Percentiles rank a stretch among this genome's conserved stretches.
Conservation (phyloP, 2,329 filamentous ascomycete species). For the Aureobasidium sp. region DNA sequence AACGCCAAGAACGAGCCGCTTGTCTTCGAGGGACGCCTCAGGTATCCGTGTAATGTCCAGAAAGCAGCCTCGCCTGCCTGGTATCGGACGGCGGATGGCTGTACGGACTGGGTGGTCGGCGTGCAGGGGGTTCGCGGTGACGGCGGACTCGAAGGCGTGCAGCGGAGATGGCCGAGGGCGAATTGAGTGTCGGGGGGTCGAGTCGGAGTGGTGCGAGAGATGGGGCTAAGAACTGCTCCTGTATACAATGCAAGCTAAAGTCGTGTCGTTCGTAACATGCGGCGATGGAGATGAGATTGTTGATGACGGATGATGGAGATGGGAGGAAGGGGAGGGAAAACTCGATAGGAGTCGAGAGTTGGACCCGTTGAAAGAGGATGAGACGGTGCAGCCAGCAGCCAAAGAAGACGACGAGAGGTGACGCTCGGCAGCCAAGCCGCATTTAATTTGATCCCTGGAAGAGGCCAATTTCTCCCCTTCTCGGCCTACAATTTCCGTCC, state of each 20-base stretch:
- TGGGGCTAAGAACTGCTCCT: slow-evolving; percentile 5
- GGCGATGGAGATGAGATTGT: slow-evolving; percentile 12
- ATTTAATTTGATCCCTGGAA: background rate
- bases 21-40: background rate
- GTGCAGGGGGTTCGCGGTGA: background rate
- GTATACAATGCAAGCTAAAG: slow-evolving; percentile 10
- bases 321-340: slow-evolving; percentile 6
- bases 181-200: background rate
- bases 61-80: background rate
- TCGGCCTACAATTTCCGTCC: background rate
- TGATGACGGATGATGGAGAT: slow-evolving; percentile 13
- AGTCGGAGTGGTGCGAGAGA: background rate
- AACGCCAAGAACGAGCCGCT: background rate
- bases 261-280: slow-evolving; percentile 12
- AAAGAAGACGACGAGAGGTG: background rate
- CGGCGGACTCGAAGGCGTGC: background rate
- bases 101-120: background rate
- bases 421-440: background rate
- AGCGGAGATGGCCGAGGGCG: background rate
- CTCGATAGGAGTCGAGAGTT: slow-evolving; percentile 10
- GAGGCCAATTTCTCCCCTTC: background rate
- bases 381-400: background rate
- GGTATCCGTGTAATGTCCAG: background rate
- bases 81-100: background rate
- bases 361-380: background rate